These are phyloP conservation scores for Stachybotrys echinatus DNA, from an alignment of 2,329 filamentous ascomycete genomes.

Conservation along the genomic window DNA sequence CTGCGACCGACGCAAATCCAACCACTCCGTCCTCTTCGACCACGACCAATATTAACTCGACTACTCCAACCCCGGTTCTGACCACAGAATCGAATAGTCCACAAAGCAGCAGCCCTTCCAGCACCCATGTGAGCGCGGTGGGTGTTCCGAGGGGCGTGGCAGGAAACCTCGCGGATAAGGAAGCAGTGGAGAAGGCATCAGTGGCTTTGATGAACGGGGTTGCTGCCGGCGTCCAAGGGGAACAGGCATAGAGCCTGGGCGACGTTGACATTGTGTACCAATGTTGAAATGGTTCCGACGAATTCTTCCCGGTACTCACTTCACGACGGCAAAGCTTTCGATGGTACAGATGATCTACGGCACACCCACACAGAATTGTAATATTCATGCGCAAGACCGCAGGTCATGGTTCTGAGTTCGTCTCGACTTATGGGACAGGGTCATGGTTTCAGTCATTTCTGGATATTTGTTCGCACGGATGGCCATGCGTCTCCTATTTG, in stretches of 20 bases:
- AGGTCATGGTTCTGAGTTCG: too few relatives aligned
- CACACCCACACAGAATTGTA: constrained; percentile 1
- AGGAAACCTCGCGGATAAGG: too few relatives aligned
- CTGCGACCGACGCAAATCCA: constrained; percentile 16
- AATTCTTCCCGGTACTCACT: background rate
- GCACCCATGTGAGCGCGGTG: constrained; percentile 53
- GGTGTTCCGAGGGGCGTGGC: constrained; percentile 20
- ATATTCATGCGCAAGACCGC: background rate
- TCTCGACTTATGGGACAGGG: too few relatives aligned
- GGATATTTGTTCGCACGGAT: constrained; percentile 8
- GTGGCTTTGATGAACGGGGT: too few relatives aligned
- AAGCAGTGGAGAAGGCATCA: constrained; percentile 13
- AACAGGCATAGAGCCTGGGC: too few relatives aligned
- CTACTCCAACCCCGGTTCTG: constrained; percentile 59
- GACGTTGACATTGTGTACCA: too few relatives aligned
- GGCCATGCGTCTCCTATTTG: background rate
- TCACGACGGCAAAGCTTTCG: constrained; percentile 2
- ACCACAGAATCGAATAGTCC: constrained; percentile 67
- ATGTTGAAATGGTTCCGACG: too few relatives aligned
- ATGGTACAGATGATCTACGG: too few relatives aligned
- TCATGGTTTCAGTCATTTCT: constrained; percentile 5
- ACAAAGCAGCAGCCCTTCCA: constrained; percentile 60
- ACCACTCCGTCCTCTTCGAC: constrained; percentile 24
- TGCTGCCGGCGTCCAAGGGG: too few relatives aligned
- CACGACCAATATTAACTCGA: constrained; percentile 40